Base-by-base conservation (phyloP, 148 eudicot species). In the Rhododendron griersonianum region DNA sequence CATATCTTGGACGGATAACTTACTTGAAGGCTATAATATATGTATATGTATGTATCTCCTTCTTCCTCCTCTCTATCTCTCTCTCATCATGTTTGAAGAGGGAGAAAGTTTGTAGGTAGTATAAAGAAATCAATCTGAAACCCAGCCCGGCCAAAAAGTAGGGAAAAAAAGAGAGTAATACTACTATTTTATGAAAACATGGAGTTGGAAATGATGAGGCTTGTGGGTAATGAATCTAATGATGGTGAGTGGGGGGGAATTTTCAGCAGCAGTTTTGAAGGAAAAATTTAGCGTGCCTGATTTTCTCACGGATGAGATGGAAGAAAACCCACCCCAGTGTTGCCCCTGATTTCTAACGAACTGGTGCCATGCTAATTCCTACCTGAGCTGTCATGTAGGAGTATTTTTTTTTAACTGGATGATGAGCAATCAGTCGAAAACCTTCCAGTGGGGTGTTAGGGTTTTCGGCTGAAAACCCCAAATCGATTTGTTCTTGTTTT, bases 151-250 rank as follows among this genome's bases (percentile, higher is more conserved):
- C 45, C 45, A 41, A 41, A 41, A 41, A 41, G 45, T 41, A 67
- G 45, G 51, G 45, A 67, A 83, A 41, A 41, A 41, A 6, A 41
- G 7, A 41, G 45, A 41, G 45, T 41, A 41, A 6, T 41, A 41
- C 50, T 47, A 47, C 50, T 47, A 47, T 47, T 81, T 81, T 33
- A 23, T 35, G 50, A 63, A 55, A 63, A 83, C 30, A 67, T 69
- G 87, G 83, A 85, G 47, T 59, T 61, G 84, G 78, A 65, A 79
- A 85, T 85, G 84, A 65, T 61, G 79, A 80, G 84, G 89, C 53
- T 80, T 45, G 81, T 57, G 82, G 39, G 45, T 41, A 41, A 41
- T 6, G 45, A 41, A 41, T 41, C 37, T 74, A 81, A 85, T 87
- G 82, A 85, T 84, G 83, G 18, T 65, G 71, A 30, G 39, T 18